Evolutionary conservation across 352 stramenopile species (phyloP), one percentile per base, ranked within the genome.

Genomic region (Pythium volutum): DNA sequence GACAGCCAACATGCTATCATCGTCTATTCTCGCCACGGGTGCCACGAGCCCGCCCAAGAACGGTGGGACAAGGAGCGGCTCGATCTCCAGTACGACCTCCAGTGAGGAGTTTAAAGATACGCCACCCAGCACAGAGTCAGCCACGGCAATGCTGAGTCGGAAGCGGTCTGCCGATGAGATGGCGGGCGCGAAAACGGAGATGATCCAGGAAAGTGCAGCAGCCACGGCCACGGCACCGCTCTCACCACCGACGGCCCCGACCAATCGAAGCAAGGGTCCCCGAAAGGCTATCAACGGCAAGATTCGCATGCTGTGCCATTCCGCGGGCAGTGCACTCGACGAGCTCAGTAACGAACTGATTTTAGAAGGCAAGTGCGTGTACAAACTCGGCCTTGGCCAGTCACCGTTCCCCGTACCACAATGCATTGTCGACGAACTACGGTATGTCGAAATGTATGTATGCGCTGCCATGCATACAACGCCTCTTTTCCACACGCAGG

Each of bases 271-370:
- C 10, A 71, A 71, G 81, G 86, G 86, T 2, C 86, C 86, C 3
- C 71, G 80, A 29, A 89, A 91, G 56, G 84, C 83, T 1, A 93
- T 95, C 64, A 95, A 93, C 36, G 89, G 82, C 73, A 95, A 95
- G 61, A 79, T 95, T 33, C 81, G 86, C 27, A 91, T 90, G 79
- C 71, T 95, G 38, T 91, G 84, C 59, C 85, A 84, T 18, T 84
- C 84, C 14, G 86, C 82, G 0, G 81, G 82, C 3, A 93, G 82
- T 22, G 86, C 86, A 15, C 63, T 95, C 42, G 86, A 95, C 42
- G 81, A 95, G 55, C 72, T 93, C 26, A 95, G 86, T 60, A 95
- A 95, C 62, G 81, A 87, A 51, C 83, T 95, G 70, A 89, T 93
- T 48, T 66, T 70, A 27, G 73, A 91, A 51, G 87, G 87, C 34